A percentile compares a stretch with the other conserved stretches of the same genome.
These are phyloP conservation scores for Xylaria palmicola DNA, from an alignment of 495 filamentous ascomycete species.

Conservation along the genomic window DNA sequence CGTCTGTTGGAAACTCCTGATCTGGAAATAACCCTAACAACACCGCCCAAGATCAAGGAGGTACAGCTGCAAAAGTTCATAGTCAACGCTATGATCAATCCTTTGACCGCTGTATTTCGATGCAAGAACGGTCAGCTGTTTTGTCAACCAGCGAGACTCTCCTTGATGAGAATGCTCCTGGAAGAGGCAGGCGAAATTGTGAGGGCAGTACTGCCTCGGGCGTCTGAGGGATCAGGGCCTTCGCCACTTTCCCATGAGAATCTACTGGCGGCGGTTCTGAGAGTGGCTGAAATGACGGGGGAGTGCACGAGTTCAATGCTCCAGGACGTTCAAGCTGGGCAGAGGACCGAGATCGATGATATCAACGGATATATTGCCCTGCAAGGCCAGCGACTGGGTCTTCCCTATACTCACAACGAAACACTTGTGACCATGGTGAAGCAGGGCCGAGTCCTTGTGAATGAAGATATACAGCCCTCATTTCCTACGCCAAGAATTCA, in stretches of 20 bases:
- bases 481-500: constrained; percentile 7
- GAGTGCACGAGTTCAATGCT: constrained; percentile 65
- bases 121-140: constrained; percentile 61
- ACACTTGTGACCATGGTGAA: constrained; percentile 41
- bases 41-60: constrained; percentile 39
- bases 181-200: constrained; percentile 61
- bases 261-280: constrained; percentile 55
- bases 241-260: constrained; percentile 54
- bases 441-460: constrained; percentile 25
- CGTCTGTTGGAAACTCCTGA: constrained; percentile 15
- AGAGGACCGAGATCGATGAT: constrained; percentile 70
- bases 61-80: constrained; percentile 50
- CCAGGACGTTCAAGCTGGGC: constrained; percentile 57
- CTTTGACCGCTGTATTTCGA: constrained; percentile 63
- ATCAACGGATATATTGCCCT: constrained; percentile 76
- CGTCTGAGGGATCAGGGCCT: not conserved
- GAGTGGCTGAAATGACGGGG: constrained; percentile 53
- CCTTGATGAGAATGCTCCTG: constrained; percentile 58
- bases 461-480: constrained; percentile 9
- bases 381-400: constrained; percentile 50
- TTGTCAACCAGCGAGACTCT: constrained; percentile 57
- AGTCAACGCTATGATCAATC: constrained; percentile 67
- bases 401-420: constrained; percentile 63
- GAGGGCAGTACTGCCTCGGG: constrained; percentile 37
- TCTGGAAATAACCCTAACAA: constrained; percentile 32